Evolutionary conservation across 768 basidiomycete genomes (phyloP).

Genomic region (Lactifluus rugatus): DNA sequence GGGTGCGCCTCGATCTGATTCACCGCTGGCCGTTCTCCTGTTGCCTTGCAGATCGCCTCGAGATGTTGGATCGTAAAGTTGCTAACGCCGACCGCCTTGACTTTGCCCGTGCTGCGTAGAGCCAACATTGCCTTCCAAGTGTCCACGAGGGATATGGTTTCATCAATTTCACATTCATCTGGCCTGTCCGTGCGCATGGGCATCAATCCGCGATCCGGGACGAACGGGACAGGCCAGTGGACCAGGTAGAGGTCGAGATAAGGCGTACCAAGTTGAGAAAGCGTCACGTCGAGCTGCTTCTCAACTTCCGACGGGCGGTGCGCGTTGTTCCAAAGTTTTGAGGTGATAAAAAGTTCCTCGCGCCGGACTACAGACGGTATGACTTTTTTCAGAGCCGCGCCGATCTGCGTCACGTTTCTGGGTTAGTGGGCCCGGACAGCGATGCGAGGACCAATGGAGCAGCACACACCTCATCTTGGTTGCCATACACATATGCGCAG

Average conservation of each 20-base stretch:
- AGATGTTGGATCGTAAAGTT: conserved; percentile 67
- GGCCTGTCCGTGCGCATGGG: conserved; percentile 41
- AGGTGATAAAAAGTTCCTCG: conserved; percentile 72
- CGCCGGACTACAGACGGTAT: conserved; percentile 70
- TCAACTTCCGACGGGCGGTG: conserved; percentile 60
- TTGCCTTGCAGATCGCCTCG: conserved; percentile 56
- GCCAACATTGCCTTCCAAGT: conserved; percentile 78
- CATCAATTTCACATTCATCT: conserved; percentile 47
- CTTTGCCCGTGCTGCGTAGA: conserved; percentile 61
- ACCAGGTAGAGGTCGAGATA: conserved; percentile 80
- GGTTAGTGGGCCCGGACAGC: not conserved
- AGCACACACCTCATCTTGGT: conserved; percentile 51
- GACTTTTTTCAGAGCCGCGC: conserved; percentile 64
- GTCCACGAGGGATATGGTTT: conserved; percentile 51
- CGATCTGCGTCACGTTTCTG: conserved; percentile 31
- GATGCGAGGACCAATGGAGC: too few relatives aligned
- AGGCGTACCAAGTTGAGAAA: conserved; percentile 57
- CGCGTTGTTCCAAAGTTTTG: conserved; percentile 73
- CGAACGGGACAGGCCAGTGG: conserved; percentile 74
- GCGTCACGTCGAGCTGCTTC: conserved; percentile 66
- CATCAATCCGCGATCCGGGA: conserved; percentile 39
- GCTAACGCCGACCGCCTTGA: conserved; percentile 66
- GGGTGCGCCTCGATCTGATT: conserved; percentile 87
- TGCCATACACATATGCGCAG: conserved; percentile 68
- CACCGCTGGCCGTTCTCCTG: conserved; percentile 61